Conservation (phyloP, 352 stramenopile species). For the Globisporangium heterothallicum region DNA sequence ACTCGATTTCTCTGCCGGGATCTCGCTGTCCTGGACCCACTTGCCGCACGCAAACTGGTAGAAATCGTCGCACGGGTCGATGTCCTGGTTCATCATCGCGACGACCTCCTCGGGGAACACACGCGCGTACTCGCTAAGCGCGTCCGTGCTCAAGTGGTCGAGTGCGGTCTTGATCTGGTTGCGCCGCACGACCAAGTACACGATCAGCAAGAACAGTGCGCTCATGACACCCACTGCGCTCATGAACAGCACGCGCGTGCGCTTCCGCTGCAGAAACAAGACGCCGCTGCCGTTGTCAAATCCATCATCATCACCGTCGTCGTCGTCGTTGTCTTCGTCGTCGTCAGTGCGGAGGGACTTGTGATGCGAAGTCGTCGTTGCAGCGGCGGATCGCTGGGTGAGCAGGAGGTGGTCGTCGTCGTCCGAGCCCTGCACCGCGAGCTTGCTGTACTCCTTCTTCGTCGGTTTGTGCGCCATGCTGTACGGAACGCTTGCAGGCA, state of each 20-base stretch:
- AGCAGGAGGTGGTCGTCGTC: slow-evolving; percentile 4
- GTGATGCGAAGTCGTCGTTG: not conserved
- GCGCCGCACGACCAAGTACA: slow-evolving; percentile 33
- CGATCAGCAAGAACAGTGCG: slow-evolving; percentile 35
- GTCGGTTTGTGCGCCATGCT: slow-evolving; percentile 23
- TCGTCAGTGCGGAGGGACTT: not conserved
- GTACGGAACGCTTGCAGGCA: slow-evolving; percentile 19
- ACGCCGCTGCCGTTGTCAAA: not conserved
- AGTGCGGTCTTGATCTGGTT: slow-evolving; percentile 26
- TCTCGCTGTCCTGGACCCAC: slow-evolving; percentile 23
- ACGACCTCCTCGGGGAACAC: slow-evolving; percentile 17
- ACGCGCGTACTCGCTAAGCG: slow-evolving; percentile 10
- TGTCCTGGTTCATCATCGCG: slow-evolving; percentile 19
- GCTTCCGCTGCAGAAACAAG: slow-evolving; percentile 15
- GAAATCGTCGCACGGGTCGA: slow-evolving; percentile 30
- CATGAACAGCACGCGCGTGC: slow-evolving; percentile 16
- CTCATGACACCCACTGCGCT: slow-evolving; percentile 24
- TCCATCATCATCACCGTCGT: slow-evolving; percentile 5
- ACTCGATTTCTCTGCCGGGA: slow-evolving; percentile 21
- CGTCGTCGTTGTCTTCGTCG: not conserved
- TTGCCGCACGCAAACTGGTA: slow-evolving; percentile 27
- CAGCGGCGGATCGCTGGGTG: not conserved
- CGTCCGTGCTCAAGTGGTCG: slow-evolving; percentile 20
- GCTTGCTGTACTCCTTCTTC: slow-evolving; percentile 15
- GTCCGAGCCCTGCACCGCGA: slow-evolving; percentile 6